phyloP scores from a whole-genome alignment of 2,329 filamentous ascomycete species.

The Ilyonectria destructans region DNA sequence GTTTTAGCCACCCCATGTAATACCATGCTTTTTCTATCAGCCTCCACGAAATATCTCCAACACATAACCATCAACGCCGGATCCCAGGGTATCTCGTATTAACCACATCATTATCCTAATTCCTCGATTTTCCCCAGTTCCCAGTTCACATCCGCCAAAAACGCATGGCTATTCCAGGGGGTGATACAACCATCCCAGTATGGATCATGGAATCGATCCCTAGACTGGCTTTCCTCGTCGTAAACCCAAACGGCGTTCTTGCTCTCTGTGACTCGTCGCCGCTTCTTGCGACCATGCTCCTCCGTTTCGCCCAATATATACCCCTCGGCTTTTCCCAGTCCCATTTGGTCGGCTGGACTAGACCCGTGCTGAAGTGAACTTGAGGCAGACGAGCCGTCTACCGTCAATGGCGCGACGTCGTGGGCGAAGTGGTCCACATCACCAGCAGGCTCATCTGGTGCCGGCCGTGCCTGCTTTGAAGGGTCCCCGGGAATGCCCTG shows the following conservation, averaged over 20 bases:
- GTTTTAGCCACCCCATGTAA: no score
- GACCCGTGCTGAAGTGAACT: not conserved
- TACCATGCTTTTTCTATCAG: no score
- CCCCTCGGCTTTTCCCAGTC: constrained; percentile 2
- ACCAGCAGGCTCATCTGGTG: constrained; percentile 1
- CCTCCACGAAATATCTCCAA: no score
- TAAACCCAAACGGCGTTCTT: not conserved
- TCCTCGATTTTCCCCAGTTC: constrained; percentile 5
- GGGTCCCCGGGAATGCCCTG: constrained; percentile 3
- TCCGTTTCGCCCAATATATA: constrained; percentile 1
- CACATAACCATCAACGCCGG: not conserved
- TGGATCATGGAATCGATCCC: not conserved
- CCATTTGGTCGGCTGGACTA: constrained; percentile 3
- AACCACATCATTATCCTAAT: not conserved
- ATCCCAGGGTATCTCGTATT: constrained; percentile 2
- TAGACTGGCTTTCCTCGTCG: not conserved
- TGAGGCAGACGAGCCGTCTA: constrained; percentile 6
- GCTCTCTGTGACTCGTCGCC: constrained; percentile 2
- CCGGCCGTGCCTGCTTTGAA: constrained; percentile 4
- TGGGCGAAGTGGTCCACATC: constrained; percentile 1
- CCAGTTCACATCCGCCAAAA: constrained; percentile 12
- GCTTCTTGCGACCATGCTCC: constrained; percentile 8
- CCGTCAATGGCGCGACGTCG: not conserved
- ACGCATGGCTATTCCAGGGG: not conserved
- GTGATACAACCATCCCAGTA: constrained; percentile 5